Conservation (phyloP, 441 rosid species). For the Adansonia grandidieri region DNA sequence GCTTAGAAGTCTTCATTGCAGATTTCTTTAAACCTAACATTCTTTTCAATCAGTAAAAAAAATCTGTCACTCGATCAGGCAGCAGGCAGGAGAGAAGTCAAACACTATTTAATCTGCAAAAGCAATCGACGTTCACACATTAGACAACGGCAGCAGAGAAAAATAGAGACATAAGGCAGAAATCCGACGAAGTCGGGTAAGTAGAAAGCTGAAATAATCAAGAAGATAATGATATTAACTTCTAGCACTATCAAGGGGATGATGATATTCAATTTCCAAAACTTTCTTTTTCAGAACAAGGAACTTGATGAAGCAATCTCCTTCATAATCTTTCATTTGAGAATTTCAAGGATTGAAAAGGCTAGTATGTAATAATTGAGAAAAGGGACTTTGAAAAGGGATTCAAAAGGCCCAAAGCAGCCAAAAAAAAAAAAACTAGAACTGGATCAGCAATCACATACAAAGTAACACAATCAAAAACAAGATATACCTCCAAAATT, state of each 20-base stretch:
- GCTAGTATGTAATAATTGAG: neutral
- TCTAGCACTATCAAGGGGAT: neutral
- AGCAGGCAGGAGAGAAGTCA: neutral
- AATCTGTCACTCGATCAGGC: conserved; percentile 19
- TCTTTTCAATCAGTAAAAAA: conserved; percentile 27
- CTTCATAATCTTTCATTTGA: neutral
- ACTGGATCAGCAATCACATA: conserved; percentile 3
- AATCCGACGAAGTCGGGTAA: neutral
- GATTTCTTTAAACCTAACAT: conserved; percentile 71
- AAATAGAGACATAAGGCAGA: neutral
- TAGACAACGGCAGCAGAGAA: neutral
- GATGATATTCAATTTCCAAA: neutral
- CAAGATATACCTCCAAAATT: neutral
- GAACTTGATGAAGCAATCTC: neutral
- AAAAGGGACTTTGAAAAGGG: neutral
- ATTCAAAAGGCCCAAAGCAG: conserved; percentile 23
- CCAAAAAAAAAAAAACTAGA: neutral
- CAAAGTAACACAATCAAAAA: conserved; percentile 6
- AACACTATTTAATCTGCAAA: conserved; percentile 11
- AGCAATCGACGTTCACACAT: conserved; percentile 28
- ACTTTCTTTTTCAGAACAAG: neutral
- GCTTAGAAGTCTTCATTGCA: conserved; percentile 52
- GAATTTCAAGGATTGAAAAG: neutral
- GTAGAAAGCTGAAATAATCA: neutral
- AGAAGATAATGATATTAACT: neutral